Percentiles rank a stretch among this genome's conserved stretches.
These are phyloP conservation scores for Ophiosphaerella herpotricha DNA, from an alignment of 2,329 filamentous ascomycete species.

Conservation along the genomic window DNA sequence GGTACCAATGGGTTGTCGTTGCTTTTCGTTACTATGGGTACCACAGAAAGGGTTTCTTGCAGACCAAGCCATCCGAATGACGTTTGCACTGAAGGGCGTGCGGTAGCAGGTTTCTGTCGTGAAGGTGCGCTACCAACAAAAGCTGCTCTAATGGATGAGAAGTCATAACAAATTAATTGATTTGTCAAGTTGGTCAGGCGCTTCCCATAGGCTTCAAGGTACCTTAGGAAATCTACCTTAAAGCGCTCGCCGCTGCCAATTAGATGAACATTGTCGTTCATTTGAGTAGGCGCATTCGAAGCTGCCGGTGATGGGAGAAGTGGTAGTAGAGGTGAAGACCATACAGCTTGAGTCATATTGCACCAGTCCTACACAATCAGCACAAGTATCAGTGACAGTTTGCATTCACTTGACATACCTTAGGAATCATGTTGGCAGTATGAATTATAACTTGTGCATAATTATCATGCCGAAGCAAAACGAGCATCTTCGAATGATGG, in stretches of 20 bases:
- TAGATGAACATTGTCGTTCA: conserved; percentile 10
- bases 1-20: conserved; percentile 31
- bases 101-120: conserved; percentile 57
- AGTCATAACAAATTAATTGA: conserved; percentile 68
- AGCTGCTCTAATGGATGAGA: conserved; percentile 68
- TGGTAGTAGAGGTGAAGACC: conserved; percentile 75
- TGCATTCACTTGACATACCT: background rate
- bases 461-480: conserved; percentile 78
- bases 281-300: background rate
- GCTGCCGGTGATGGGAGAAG: conserved; percentile 30
- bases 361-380: conserved; percentile 66
- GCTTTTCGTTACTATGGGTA: conserved; percentile 44
- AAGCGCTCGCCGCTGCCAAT: conserved; percentile 71
- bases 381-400: background rate
- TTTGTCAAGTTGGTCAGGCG: conserved; percentile 60
- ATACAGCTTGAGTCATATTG: conserved; percentile 85
- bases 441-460: conserved; percentile 80
- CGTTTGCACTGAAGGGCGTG: conserved; percentile 55
- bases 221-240: conserved; percentile 74
- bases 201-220: conserved; percentile 71
- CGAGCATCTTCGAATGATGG: conserved; percentile 83
- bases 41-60: conserved; percentile 60
- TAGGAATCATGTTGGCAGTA: conserved; percentile 82
- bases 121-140: conserved; percentile 81
- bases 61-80: conserved; percentile 79